Evolutionary conservation across 805 yeast species (phyloP).

Genomic region (Schwanniomyces polymorphus): DNA sequence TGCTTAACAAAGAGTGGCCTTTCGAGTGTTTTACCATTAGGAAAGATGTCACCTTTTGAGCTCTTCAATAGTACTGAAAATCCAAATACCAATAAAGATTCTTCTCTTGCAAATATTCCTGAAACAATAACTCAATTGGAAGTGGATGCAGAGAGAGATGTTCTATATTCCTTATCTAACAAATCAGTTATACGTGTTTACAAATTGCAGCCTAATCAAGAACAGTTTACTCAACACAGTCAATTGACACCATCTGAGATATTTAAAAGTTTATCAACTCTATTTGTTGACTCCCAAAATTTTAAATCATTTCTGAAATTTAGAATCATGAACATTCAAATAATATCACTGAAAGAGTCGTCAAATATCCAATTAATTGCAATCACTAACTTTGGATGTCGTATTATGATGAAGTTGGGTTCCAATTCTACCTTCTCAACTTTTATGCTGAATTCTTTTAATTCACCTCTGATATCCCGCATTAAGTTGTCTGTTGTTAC

Average conservation of each 20-base stretch:
- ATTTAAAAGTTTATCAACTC: slow-evolving; percentile 46
- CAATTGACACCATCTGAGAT: slow-evolving; percentile 46
- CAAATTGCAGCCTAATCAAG: slow-evolving; percentile 48
- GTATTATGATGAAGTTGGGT: slow-evolving; percentile 63
- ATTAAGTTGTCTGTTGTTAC: slow-evolving; percentile 40
- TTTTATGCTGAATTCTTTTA: slow-evolving; percentile 18
- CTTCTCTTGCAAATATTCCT: slow-evolving; percentile 26
- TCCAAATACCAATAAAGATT: slow-evolving; percentile 9
- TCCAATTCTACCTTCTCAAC: slow-evolving; percentile 23
- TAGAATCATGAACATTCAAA: slow-evolving; percentile 61
- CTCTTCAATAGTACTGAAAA: slow-evolving; percentile 20
- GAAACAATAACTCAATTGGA: slow-evolving; percentile 66
- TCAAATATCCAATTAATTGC: slow-evolving; percentile 73
- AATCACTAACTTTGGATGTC: slow-evolving; percentile 78
- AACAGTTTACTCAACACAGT: slow-evolving; percentile 34
- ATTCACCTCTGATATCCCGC: slow-evolving; percentile 24
- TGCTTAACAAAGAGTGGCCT: slow-evolving; percentile 72
- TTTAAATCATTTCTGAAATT: slow-evolving; percentile 49
- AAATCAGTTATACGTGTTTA: slow-evolving; percentile 82
- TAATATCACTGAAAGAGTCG: slow-evolving; percentile 65
- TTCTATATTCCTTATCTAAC: slow-evolving; percentile 80
- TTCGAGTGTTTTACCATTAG: slow-evolving; percentile 36
- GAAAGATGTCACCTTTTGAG: slow-evolving; percentile 33
- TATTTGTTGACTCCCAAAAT: slow-evolving; percentile 57
- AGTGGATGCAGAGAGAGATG: slow-evolving; percentile 74